phyloP scores from a whole-genome alignment of 345 rosid species.

The Salix brachista region DNA sequence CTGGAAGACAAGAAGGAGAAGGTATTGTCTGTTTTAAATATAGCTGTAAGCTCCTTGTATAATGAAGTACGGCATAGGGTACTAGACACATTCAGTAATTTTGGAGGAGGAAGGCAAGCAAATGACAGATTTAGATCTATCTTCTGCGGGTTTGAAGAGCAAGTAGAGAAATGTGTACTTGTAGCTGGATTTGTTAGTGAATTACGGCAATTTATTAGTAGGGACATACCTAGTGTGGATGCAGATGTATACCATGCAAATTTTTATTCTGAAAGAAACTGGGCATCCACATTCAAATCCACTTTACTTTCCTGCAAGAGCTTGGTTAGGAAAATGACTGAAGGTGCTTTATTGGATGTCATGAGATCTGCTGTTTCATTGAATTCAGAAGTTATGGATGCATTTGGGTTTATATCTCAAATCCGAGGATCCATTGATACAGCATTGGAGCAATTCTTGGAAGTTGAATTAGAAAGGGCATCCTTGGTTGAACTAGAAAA shows the following conservation, averaged over 20 bases:
- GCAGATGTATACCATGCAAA: slow-evolving; percentile 28
- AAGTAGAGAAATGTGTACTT: slow-evolving; percentile 68
- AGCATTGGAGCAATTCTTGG: slow-evolving; percentile 70
- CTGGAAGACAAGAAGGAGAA: slow-evolving; percentile 56
- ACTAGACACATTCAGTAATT: slow-evolving; percentile 37
- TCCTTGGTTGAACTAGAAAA: slow-evolving; percentile 76
- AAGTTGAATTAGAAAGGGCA: slow-evolving; percentile 67
- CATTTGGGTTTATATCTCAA: slow-evolving; percentile 76
- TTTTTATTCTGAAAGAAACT: slow-evolving; percentile 40
- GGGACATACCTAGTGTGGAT: slow-evolving; percentile 30
- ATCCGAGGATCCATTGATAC: slow-evolving; percentile 70
- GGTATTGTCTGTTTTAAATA: slow-evolving; percentile 47
- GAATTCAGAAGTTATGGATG: slow-evolving; percentile 76
- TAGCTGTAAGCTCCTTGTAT: slow-evolving; percentile 56
- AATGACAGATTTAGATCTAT: slow-evolving; percentile 35
- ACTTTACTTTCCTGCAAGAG: slow-evolving; percentile 49
- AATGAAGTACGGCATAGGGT: slow-evolving; percentile 50
- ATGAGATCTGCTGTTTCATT: slow-evolving; percentile 60
- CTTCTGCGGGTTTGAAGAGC: slow-evolving; percentile 63
- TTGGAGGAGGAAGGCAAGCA: slow-evolving; percentile 34
- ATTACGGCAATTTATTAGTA: slow-evolving; percentile 42
- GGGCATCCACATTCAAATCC: slow-evolving; percentile 59
- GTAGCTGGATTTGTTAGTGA: slow-evolving; percentile 55
- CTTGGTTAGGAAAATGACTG: slow-evolving; percentile 63
- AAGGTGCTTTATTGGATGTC: slow-evolving; percentile 58